Evolutionary conservation across 2,329 filamentous ascomycete genomes (phyloP).

Genomic region (Xylariaceae sp.): DNA sequence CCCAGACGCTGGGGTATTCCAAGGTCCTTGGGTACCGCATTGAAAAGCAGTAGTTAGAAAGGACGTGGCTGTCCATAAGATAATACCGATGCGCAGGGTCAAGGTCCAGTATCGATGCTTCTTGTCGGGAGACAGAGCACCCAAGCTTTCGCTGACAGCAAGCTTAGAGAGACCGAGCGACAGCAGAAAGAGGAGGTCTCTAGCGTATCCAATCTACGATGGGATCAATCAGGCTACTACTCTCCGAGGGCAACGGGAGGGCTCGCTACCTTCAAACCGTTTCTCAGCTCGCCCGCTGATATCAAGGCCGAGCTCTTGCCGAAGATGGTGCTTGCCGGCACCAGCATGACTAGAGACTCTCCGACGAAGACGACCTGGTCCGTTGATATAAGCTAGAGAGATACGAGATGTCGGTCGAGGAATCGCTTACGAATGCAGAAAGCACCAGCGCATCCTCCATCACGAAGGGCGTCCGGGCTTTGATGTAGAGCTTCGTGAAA

Average conservation of each 20-base stretch:
- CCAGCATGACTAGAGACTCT: conserved; percentile 11
- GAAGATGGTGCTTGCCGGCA: conserved; percentile 10
- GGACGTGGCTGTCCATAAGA: conserved; percentile 3
- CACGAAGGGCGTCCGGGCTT: conserved; percentile 11
- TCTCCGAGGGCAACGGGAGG: background rate
- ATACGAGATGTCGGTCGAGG: background rate
- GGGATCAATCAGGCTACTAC: background rate
- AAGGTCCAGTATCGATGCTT: conserved; percentile 1
- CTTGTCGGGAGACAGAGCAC: conserved; percentile 2
- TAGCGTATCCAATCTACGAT: conserved; percentile 3
- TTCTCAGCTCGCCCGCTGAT: conserved; percentile 7
- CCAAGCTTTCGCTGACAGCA: conserved; percentile 3
- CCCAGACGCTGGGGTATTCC: background rate
- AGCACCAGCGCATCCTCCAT: conserved; percentile 14
- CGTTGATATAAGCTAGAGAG: background rate
- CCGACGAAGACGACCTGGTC: conserved; percentile 13
- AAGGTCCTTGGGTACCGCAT: conserved; percentile 4
- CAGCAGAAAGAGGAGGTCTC: conserved; percentile 7
- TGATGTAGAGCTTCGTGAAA: conserved; percentile 15
- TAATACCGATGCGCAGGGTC: background rate
- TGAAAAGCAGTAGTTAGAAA: conserved; percentile 4
- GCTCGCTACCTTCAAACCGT: conserved; percentile 10
- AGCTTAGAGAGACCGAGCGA: conserved; percentile 5
- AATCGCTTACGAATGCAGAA: conserved; percentile 10
- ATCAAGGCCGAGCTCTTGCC: conserved; percentile 10